Conservation (phyloP, 2,329 filamentous ascomycete genomes). For the Cladosporium sp. region DNA sequence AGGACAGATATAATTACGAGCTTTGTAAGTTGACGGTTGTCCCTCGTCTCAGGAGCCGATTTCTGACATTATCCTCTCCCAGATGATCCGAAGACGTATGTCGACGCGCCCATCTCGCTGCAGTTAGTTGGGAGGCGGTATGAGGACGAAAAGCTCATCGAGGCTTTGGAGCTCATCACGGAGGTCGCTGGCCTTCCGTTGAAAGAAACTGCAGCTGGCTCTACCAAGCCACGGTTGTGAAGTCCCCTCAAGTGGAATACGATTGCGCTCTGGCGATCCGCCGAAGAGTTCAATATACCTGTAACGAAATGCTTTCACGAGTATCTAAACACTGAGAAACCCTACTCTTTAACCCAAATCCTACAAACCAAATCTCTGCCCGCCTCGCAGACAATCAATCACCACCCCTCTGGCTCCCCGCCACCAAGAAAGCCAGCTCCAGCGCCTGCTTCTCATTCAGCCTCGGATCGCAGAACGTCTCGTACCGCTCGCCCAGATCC, state of each 20-base stretch:
- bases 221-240: neutral
- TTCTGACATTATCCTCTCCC: too few relatives aligned
- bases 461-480: constrained; percentile 89
- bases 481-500: constrained; percentile 85
- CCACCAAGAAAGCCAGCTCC: constrained; percentile 88
- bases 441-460: constrained; percentile 97
- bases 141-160: constrained; percentile 49
- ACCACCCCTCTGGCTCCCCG: constrained; percentile 47
- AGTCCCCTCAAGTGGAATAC: neutral
- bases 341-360: too few relatives aligned
- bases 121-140: constrained; percentile 50
- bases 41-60: too few relatives aligned
- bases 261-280: neutral
- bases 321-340: too few relatives aligned
- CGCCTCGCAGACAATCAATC: too few relatives aligned
- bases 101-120: constrained; percentile 47
- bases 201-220: neutral
- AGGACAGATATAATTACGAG: constrained; percentile 44
- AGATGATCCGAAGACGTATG: constrained; percentile 37
- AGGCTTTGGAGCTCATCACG: constrained; percentile 10
- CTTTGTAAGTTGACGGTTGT: neutral
- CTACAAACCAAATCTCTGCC: too few relatives aligned
- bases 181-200: neutral
- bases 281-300: too few relatives aligned
- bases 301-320: too few relatives aligned